Base-by-base conservation (phyloP, 2,329 filamentous ascomycete species). In the Sclerotinia glacialis region DNA sequence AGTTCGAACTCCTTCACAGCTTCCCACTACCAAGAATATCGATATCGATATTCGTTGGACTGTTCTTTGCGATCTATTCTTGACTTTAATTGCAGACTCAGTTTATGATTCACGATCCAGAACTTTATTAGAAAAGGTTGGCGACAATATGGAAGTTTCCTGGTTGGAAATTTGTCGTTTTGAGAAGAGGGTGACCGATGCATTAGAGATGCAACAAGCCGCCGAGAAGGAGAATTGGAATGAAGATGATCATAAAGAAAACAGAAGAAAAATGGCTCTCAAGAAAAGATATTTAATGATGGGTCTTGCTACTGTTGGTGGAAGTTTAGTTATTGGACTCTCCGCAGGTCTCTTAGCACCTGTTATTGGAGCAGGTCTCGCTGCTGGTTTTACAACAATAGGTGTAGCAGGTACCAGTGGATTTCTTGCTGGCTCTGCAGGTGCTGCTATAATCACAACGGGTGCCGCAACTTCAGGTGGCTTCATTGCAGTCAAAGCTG, bases 31-130 rank as follows among this genome's bases (percentile, higher is more conserved):
- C 1, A 86, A 89, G 66, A 95, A 91, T 72, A 90, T 99, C 67
- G 94, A 98, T 75, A 96, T 99, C 67, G 95, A 99, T 77, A 83
- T 99, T 64, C 88, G 95, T 23, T 99, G 95, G 95, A 99, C 95
- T 0, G 90, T 98, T 0, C 85, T 99, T 3, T 99, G 95, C 76
- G 95, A 99, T 78, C 81, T 99, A 5, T 99, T 99, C 77, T 83
- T 99, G 5, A 87, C 97, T 5, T 83, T 99, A n/a, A 93, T 99
- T 72, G 91, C 94, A n/a, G 94, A 98, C 78, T 95, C 93, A 0
- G 84, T 90, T 16, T 99, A 99, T 77, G 95, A 99, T 76, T 82
- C 94, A 18, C 89, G 95, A 37, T 98, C 95, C 7, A 86, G 95
- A 70, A 85, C 89, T 50, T 81, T 99, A 37, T 81, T 99, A 7